Conservation (phyloP, 805 yeast species). For the Yarrowia osloensis region DNA sequence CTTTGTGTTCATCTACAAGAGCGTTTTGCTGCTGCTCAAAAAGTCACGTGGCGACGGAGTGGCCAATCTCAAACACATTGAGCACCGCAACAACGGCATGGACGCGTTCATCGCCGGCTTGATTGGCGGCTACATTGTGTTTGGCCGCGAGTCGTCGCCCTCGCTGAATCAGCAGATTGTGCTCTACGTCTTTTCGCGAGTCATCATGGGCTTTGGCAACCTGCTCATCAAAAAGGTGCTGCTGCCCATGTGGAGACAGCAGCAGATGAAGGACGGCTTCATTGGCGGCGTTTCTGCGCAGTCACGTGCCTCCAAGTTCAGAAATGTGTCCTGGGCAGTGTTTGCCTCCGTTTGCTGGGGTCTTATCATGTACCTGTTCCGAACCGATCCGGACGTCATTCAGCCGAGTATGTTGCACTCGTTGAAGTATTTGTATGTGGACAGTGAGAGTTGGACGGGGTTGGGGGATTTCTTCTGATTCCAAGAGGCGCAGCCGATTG, state of each 20-base stretch:
- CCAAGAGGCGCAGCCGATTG: too few species aligned
- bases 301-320: conserved; percentile 29
- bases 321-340: conserved; percentile 54
- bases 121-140: conserved; percentile 47
- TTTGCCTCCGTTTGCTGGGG: conserved; percentile 74
- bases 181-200: conserved; percentile 70
- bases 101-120: conserved; percentile 45
- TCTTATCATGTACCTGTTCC: conserved; percentile 67
- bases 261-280: conserved; percentile 31
- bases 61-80: conserved; percentile 32
- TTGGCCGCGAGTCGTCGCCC: conserved; percentile 42
- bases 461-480: conserved; percentile 35
- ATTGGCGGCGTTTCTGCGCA: background rate
- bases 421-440: conserved; percentile 72
- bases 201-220: conserved; percentile 61
- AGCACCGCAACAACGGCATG: conserved; percentile 32
- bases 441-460: conserved; percentile 51
- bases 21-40: conserved; percentile 40
- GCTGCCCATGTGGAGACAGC: conserved; percentile 20
- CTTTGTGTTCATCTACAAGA: conserved; percentile 58
- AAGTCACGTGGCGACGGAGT: conserved; percentile 35
- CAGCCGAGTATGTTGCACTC: conserved; percentile 67
- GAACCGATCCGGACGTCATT: conserved; percentile 60
- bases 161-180: conserved; percentile 71
- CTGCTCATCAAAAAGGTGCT: conserved; percentile 43